A percentile compares a stretch with the other conserved stretches of the same genome.
phyloP scores from a whole-genome alignment of 2,329 filamentous ascomycete genomes.

The Graphilbum fragrans region DNA sequence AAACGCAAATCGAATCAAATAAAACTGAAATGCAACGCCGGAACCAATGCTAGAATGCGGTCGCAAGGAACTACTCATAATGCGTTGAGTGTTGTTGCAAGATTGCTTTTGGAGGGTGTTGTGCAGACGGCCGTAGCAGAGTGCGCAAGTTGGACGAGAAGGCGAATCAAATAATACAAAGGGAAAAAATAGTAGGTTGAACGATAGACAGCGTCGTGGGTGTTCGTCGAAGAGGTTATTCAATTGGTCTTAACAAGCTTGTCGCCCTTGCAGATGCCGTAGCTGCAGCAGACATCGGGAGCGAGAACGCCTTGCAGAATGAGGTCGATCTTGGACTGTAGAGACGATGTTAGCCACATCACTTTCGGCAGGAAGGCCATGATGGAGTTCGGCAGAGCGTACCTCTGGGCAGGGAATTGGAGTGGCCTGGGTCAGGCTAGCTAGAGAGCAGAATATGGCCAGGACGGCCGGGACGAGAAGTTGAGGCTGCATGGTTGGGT shows the following conservation, averaged over 20 bases:
- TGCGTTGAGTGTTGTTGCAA: too few species aligned
- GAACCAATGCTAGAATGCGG: too few species aligned
- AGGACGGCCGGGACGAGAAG: slow-evolving; percentile 7
- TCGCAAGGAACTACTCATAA: too few species aligned
- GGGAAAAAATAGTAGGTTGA: background rate
- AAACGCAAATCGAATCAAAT: too few species aligned
- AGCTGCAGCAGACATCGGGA: slow-evolving; percentile 40
- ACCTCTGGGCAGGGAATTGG: slow-evolving; percentile 28
- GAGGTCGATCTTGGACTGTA: slow-evolving; percentile 22
- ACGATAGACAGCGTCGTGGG: background rate
- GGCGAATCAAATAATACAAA: too few species aligned
- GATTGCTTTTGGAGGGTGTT: too few species aligned
- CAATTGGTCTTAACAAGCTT: slow-evolving; percentile 24
- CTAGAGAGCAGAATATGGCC: slow-evolving; percentile 14
- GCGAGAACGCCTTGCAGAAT: slow-evolving; percentile 35
- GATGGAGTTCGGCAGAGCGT: slow-evolving; percentile 7
- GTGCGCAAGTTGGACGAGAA: too few species aligned
- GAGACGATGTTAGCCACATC: background rate
- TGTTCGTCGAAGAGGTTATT: background rate
- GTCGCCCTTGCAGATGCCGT: slow-evolving; percentile 37
- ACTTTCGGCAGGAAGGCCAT: background rate
- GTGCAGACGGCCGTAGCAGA: too few species aligned
- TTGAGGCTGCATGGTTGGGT: slow-evolving; percentile 1
- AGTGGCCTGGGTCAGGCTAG: slow-evolving; percentile 16
- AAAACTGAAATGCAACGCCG: too few species aligned